Conservation (phyloP, 345 rosid species). For the Iberis pinnata region DNA sequence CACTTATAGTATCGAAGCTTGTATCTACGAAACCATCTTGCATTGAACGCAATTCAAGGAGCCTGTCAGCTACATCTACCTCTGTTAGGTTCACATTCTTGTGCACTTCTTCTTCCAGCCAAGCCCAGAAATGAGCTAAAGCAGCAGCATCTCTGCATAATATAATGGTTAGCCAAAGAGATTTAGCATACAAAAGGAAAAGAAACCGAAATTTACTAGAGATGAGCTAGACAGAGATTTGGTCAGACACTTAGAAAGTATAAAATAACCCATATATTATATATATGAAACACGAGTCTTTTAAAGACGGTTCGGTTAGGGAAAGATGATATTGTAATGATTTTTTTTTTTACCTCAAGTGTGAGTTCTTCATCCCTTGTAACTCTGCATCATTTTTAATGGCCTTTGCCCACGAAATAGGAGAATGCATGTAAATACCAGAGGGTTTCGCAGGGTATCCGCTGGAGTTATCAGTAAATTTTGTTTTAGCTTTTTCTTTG, state of each 20-base stretch:
- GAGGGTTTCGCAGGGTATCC: conserved; percentile 41
- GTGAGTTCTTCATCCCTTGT: conserved; percentile 82
- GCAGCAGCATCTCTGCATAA: conserved; percentile 91
- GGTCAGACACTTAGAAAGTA: conserved; percentile 3
- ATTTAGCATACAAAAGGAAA: not conserved
- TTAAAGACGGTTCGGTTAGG: not conserved
- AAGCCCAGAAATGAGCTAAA: conserved; percentile 78
- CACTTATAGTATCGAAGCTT: conserved; percentile 94
- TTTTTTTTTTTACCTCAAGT: conserved; percentile 57
- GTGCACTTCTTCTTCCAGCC: conserved; percentile 79
- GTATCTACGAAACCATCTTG: conserved; percentile 85
- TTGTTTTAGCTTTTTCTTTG: conserved; percentile 30
- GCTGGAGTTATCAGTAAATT: conserved; percentile 24
- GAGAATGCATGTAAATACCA: conserved; percentile 66
- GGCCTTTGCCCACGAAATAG: conserved; percentile 79
- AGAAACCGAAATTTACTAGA: conserved; percentile 31
- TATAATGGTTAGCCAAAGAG: conserved; percentile 6
- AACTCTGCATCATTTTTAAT: conserved; percentile 72
- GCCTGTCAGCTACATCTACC: conserved; percentile 79
- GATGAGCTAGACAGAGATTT: too few relatives aligned
- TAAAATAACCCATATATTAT: not conserved
- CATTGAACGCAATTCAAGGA: conserved; percentile 74
- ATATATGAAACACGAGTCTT: not conserved
- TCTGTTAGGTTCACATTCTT: conserved; percentile 62
- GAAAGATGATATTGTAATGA: not conserved